Percentiles rank a stretch among this genome's conserved stretches.
Conservation (phyloP, 495 filamentous ascomycete genomes). For the Massariosphaeria phaeospora region DNA sequence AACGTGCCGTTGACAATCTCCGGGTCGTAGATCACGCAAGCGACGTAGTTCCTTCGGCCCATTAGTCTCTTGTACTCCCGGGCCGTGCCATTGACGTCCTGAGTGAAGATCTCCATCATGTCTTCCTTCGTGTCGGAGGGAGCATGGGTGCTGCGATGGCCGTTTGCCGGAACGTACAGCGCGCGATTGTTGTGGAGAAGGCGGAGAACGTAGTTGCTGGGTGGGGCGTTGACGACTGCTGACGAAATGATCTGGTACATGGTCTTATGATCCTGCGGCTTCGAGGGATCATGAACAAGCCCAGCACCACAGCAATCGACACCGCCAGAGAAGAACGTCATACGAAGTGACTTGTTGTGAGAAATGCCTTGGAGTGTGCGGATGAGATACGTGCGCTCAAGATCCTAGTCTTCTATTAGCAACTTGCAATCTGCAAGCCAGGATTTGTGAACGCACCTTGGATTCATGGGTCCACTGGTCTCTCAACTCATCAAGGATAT, state of each 20-base stretch:
- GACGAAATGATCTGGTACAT: conserved; percentile 98
- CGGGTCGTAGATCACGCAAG: conserved; percentile 87
- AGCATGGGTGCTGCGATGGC: conserved; percentile 65
- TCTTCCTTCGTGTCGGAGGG: conserved; percentile 93
- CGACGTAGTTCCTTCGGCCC: conserved; percentile 90
- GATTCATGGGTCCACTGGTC: conserved; percentile 98
- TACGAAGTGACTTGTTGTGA: conserved; percentile 85
- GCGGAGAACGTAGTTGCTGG: conserved; percentile 77
- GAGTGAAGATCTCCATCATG: conserved; percentile 99
- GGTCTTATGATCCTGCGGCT: conserved; percentile 91
- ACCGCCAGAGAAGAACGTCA: conserved; percentile 91
- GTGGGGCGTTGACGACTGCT: conserved; percentile 83
- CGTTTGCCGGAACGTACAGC: conserved; percentile 86
- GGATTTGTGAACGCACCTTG: too few species aligned
- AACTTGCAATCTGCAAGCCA: background rate
- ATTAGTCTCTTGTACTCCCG: conserved; percentile 86
- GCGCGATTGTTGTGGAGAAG: conserved; percentile 87
- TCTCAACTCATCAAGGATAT: conserved; percentile 85
- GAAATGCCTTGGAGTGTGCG: conserved; percentile 91
- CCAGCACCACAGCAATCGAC: conserved; percentile 91
- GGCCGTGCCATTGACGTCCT: conserved; percentile 71
- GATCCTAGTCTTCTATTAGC: conserved; percentile 51
- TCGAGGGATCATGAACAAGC: conserved; percentile 86
- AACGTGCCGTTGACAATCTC: conserved; percentile 60
- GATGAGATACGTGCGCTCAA: conserved; percentile 94